Evolutionary conservation across 495 filamentous ascomycete genomes (phyloP).

Genomic region (Neurospora intermedia): DNA sequence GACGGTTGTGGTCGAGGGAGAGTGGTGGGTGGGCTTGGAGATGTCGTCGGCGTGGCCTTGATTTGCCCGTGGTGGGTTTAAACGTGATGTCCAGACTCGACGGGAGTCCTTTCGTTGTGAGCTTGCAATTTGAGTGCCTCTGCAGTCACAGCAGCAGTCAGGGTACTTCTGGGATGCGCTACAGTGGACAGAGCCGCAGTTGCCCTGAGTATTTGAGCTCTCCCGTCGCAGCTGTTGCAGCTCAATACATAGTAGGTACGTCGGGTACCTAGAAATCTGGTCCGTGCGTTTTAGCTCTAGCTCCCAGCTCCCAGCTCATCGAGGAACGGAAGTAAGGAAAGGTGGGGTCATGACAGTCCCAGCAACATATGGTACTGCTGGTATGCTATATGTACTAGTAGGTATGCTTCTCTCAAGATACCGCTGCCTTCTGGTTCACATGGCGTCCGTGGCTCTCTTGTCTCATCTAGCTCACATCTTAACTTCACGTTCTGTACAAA

Average conservation of each 20-base stretch:
- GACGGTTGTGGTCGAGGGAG: constrained; percentile 22
- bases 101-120: background rate
- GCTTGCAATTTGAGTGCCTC: background rate
- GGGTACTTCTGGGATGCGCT: background rate
- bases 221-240: background rate
- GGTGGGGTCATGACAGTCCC: background rate
- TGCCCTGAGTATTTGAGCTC: background rate
- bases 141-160: background rate
- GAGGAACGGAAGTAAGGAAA: background rate
- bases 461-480: background rate
- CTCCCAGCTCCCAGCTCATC: background rate
- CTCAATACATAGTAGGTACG: background rate
- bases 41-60: background rate
- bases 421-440: background rate
- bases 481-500: background rate
- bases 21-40: constrained; percentile 1
- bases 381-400: background rate
- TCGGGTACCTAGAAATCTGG: background rate
- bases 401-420: background rate
- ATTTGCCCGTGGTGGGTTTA: constrained; percentile 1
- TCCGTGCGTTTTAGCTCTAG: background rate
- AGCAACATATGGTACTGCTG: background rate
- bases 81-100: background rate
- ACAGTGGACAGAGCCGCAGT: background rate
- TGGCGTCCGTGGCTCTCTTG: background rate